phyloP scores from a whole-genome alignment of 139 green algal species.

The Picochlorum sp. region DNA sequence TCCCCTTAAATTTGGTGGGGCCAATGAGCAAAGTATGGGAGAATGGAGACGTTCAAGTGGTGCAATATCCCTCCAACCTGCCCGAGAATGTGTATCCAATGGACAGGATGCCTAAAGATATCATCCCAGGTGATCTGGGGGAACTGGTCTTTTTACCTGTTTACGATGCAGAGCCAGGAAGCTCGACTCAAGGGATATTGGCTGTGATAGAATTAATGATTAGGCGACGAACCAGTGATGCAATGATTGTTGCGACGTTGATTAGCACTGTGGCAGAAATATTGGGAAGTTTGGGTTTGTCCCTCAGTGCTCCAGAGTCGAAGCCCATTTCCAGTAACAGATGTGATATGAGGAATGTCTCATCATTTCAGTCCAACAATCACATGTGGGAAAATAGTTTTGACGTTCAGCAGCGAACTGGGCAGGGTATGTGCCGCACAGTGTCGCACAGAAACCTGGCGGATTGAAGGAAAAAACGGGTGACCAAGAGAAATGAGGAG shows the following conservation, averaged over 20 bases:
- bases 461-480: too few species aligned
- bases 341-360: too few species aligned
- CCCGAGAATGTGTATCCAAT: constrained; percentile 6
- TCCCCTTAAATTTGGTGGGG: constrained; percentile 3
- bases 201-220: constrained; percentile 27
- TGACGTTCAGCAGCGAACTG: too few species aligned
- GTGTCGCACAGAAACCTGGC: too few species aligned
- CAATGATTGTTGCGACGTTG: constrained; percentile 4
- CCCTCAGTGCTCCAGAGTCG: background rate
- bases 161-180: constrained; percentile 6
- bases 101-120: constrained; percentile 10
- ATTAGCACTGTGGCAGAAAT: background rate
- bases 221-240: constrained; percentile 6
- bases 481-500: too few species aligned
- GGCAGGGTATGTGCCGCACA: too few species aligned
- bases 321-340: too few species aligned
- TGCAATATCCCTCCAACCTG: constrained; percentile 18
- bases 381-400: too few species aligned
- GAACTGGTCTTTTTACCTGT: constrained; percentile 26
- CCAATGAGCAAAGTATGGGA: constrained; percentile 34
- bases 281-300: background rate
- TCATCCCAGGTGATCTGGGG: background rate
- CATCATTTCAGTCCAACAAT: too few species aligned
- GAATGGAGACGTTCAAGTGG: constrained; percentile 20
- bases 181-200: constrained; percentile 9